Base-by-base conservation (phyloP, 495 filamentous ascomycete genomes). In the Immersiella caudata region DNA sequence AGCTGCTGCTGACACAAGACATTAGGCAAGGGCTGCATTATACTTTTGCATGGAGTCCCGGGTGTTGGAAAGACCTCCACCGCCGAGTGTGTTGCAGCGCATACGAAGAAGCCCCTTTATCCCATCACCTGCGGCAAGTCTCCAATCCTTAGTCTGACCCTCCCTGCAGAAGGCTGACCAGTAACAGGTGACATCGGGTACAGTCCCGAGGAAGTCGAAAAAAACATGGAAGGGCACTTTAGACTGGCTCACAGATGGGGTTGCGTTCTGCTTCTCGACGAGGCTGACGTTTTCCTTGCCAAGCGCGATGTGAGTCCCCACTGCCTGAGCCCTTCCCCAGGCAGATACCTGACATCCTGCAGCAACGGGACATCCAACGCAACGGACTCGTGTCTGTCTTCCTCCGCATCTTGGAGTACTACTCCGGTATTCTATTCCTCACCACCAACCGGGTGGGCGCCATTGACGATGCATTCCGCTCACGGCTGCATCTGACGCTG, bases 281-380 rank as follows among this genome's bases (percentile, higher is more conserved):
- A 89, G 73, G 84, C 82, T 0, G 86, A 88, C 57, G 78, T 88
- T 0, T 89, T 88, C 64, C 75, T 89, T 0, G 77, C 80, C n/a
- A 70, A 80, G 65, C 76, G 86, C 1, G 67, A 67, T 35, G 69
- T 71, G 69, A 12, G 12, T 56, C 60, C 21, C 0, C 7, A 3
- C n/a, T 33, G 0, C 20, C 12, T 29, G 6, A 5, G 18, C 5
- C 27, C 24, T 0, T 21, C 9, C 8, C 12, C 6, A 5, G 24
- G 20, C 22, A 9, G 16, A 18, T 26, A n/a, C 3, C 6, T 24
- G 0, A 16, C 18, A 33, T 5, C 18, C 8, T 9, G 22, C 26
- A 64, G 1, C 67, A 72, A 22, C 58, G 51, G 11, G 81, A 87
- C 50, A 52, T 87, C 0, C 25, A 79, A 7, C 75, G 84, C 2